phyloP scores from a whole-genome alignment of 805 yeast species.

The Candida lessepsii region DNA sequence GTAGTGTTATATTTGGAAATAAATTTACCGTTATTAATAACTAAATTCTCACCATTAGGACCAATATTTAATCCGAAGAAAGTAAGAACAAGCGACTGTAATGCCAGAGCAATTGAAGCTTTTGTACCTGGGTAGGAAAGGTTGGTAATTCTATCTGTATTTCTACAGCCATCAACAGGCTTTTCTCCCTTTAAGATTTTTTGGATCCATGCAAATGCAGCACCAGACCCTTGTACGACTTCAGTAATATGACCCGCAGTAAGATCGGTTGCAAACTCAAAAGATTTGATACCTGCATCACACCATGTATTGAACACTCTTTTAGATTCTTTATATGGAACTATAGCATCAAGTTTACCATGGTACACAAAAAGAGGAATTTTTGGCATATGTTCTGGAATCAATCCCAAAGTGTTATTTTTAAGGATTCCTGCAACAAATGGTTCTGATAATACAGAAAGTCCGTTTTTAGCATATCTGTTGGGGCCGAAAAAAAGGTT shows the following conservation, averaged over 20 bases:
- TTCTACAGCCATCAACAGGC: conserved; percentile 48
- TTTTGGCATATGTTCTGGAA: conserved; percentile 17
- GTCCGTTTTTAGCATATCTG: too few relatives aligned
- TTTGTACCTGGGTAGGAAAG: conserved; percentile 46
- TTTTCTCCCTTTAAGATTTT: conserved; percentile 33
- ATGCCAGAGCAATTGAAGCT: conserved; percentile 35
- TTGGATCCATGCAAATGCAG: conserved; percentile 19
- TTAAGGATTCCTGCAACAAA: too few relatives aligned
- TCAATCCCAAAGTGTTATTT: conserved; percentile 14
- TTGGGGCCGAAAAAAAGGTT: conserved; percentile 12
- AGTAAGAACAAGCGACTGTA: conserved; percentile 18
- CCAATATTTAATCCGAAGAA: conserved; percentile 19
- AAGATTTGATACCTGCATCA: conserved; percentile 22
- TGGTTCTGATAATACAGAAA: too few relatives aligned
- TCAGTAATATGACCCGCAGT: conserved; percentile 26
- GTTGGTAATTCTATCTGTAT: conserved; percentile 49
- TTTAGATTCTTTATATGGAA: conserved; percentile 18
- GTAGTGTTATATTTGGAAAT: neutral
- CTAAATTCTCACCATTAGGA: conserved; percentile 27
- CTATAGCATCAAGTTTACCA: conserved; percentile 20
- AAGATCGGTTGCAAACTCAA: conserved; percentile 23
- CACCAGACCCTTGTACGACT: conserved; percentile 16
- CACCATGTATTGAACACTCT: conserved; percentile 25
- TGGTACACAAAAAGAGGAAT: conserved; percentile 25
- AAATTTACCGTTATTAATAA: neutral